Evolutionary conservation across 768 basidiomycete species (phyloP).

Genomic region (Hygrophorus pudorinus): DNA sequence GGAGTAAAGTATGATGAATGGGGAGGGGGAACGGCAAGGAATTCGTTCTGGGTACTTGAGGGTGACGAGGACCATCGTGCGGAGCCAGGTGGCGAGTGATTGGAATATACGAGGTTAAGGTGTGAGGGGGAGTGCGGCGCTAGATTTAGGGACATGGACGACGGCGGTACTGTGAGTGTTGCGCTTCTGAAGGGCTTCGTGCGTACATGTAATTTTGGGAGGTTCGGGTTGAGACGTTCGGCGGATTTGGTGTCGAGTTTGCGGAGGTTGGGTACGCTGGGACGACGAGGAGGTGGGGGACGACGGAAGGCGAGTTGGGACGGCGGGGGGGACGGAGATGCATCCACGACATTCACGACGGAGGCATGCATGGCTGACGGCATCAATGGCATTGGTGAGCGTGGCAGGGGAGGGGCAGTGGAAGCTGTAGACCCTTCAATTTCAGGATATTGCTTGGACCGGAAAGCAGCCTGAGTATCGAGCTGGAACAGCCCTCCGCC

Average conservation of each 20-base stretch:
- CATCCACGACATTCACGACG: slow-evolving; percentile 21
- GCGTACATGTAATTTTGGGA: slow-evolving; percentile 33
- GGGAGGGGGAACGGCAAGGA: slow-evolving; percentile 13
- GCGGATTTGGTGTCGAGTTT: slow-evolving; percentile 41
- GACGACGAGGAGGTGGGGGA: slow-evolving; percentile 43
- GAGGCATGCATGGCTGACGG: not conserved
- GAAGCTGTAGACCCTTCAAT: slow-evolving; percentile 38
- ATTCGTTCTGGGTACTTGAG: slow-evolving; percentile 23
- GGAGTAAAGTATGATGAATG: slow-evolving; percentile 44
- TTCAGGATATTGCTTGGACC: slow-evolving; percentile 39
- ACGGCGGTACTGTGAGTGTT: slow-evolving; percentile 47
- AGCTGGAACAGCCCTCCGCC: slow-evolving; percentile 55
- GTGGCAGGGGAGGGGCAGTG: slow-evolving; percentile 22
- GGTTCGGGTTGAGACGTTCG: slow-evolving; percentile 11
- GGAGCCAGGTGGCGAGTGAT: slow-evolving; percentile 44
- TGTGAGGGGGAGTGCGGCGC: slow-evolving; percentile 20
- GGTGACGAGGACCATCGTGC: slow-evolving; percentile 31
- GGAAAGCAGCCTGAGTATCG: slow-evolving; percentile 45
- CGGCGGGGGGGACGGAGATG: slow-evolving; percentile 56
- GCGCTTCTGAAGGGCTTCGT: slow-evolving; percentile 49
- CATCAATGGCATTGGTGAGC: slow-evolving; percentile 5
- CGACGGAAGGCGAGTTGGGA: slow-evolving; percentile 47
- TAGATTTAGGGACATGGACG: slow-evolving; percentile 6
- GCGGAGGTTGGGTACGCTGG: slow-evolving; percentile 54
- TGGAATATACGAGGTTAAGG: slow-evolving; percentile 37